Evolutionary conservation across 2,329 filamentous ascomycete species (phyloP).

Genomic region (Aureobasidium sp.): DNA sequence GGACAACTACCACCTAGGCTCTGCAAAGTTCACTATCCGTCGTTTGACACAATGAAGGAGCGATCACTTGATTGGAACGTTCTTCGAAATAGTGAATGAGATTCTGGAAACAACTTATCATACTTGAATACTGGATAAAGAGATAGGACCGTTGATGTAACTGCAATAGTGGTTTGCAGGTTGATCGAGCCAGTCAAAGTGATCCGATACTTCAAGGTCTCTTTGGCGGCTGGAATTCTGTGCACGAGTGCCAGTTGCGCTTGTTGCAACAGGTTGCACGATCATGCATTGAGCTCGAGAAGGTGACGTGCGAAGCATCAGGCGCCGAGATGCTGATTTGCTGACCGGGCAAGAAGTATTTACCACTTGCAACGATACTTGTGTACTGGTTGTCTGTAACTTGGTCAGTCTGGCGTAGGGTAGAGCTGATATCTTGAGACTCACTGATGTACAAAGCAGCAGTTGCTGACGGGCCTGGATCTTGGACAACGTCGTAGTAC

Average conservation of each 20-base stretch:
- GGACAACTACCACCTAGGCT: too few species aligned
- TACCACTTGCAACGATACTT: not conserved
- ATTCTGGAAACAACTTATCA: too few species aligned
- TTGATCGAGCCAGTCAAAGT: too few species aligned
- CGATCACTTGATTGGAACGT: too few species aligned
- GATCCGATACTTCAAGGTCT: not conserved
- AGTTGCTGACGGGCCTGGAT: not conserved
- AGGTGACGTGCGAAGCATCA: not conserved
- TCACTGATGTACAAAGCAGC: not conserved
- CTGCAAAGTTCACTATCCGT: too few species aligned
- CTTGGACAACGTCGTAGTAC: slow-evolving; percentile 3
- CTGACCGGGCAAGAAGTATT: not conserved
- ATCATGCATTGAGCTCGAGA: not conserved
- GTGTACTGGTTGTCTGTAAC: not conserved
- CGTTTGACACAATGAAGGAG: too few species aligned
- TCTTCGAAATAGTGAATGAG: too few species aligned
- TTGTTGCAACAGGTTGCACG: not conserved
- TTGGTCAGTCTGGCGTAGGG: not conserved
- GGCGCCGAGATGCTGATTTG: not conserved
- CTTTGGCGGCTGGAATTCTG: not conserved
- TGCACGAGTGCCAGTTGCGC: not conserved
- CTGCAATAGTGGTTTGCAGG: too few species aligned
- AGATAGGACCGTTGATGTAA: too few species aligned
- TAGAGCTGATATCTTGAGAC: not conserved
- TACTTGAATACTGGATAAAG: too few species aligned